Base-by-base conservation (phyloP, 257 asterid genomes). In the Gardenia jasminoides region DNA sequence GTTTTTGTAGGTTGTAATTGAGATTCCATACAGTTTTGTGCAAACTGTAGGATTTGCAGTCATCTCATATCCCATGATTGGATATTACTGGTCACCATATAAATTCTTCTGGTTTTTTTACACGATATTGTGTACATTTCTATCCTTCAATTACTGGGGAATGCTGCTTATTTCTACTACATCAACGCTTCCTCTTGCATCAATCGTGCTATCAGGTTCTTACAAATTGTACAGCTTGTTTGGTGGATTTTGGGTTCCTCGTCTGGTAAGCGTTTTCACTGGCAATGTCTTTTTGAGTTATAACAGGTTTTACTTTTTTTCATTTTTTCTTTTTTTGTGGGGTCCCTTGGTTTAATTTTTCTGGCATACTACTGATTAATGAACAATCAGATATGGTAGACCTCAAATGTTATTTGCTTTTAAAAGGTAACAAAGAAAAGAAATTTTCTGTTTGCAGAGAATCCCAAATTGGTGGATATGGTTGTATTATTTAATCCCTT, bases 401-500 rank as follows among this genome's bases (percentile, higher is more conserved):
- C 52, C 12, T 47, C 52, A 47, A 47, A 47, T 47, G 1, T 9
- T 47, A 47, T 10, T 13, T 47, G 15, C 52, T 47, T 47, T 47
- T 47, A 47, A 7, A 47, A 9, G 52, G 16, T 47, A 10, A 47
- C 52, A 47, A 47, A 6, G 52, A 9, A 2, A 10, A 8, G 12
- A 9, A 47, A n/a, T n/a, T 54, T 24, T 67, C 78, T 2, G 41
- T 26, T 58, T 84, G 82, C 84, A 88, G 91, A 86, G 80, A 78
- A 86, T 90, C 54, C 96, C 96, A 1, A 88, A 85, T 72, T 91
- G 92, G 92, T 89, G 92, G 92, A 64, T 89, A 13, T 89, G 92
- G 93, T 66, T 87, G 16, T 84, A 89, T 44, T 88, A 88, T 43
- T 6, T 83, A 17, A 67, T 78, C 6, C 93, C 96, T 11, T 85